A percentile compares a stretch with the other conserved stretches of the same genome.
Evolutionary conservation across 1,284 basidiomycete genomes (phyloP).

Genomic region (Cryptococcus maquisensis): DNA sequence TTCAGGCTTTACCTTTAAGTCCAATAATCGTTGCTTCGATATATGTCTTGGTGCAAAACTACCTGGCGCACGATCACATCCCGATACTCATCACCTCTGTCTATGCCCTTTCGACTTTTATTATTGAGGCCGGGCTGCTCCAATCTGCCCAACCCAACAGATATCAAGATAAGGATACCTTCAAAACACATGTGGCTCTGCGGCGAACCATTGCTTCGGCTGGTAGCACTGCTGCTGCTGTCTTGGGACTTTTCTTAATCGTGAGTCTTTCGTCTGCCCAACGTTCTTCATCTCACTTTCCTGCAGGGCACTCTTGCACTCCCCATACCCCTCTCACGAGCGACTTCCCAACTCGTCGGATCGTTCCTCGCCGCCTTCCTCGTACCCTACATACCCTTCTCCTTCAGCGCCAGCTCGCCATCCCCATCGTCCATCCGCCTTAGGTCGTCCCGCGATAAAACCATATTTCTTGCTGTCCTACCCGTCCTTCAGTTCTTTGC

Average conservation of each 20-base stretch:
- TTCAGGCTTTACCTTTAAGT: too few relatives aligned
- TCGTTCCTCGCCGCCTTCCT: slow-evolving; percentile 19
- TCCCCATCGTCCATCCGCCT: slow-evolving; percentile 7
- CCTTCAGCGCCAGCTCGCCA: slow-evolving; percentile 10
- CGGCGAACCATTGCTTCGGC: slow-evolving; percentile 4
- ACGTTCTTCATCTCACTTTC: not conserved
- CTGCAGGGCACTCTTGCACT: slow-evolving; percentile 13
- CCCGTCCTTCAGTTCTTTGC: slow-evolving; percentile 37
- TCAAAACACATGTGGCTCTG: not conserved
- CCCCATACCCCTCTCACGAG: slow-evolving; percentile 11
- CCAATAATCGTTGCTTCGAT: too few relatives aligned
- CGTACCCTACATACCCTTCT: slow-evolving; percentile 24
- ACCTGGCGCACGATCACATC: too few relatives aligned
- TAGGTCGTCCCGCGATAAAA: slow-evolving; percentile 14
- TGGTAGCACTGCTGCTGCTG: slow-evolving; percentile 1
- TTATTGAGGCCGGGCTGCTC: not conserved
- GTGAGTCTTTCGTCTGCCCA: slow-evolving; percentile 6
- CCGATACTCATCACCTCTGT: not conserved
- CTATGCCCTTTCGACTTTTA: slow-evolving; percentile 8
- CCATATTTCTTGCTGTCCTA: slow-evolving; percentile 21
- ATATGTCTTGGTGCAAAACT: too few relatives aligned
- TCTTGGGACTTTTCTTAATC: slow-evolving; percentile 6
- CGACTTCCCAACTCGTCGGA: slow-evolving; percentile 8
- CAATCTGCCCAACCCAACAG: too few relatives aligned
- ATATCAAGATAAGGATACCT: slow-evolving; percentile 1